A percentile compares a stretch with the other conserved stretches of the same genome.
Evolutionary conservation across 73 alveolate genomes (phyloP).

Genomic region (Stentor coeruleus): DNA sequence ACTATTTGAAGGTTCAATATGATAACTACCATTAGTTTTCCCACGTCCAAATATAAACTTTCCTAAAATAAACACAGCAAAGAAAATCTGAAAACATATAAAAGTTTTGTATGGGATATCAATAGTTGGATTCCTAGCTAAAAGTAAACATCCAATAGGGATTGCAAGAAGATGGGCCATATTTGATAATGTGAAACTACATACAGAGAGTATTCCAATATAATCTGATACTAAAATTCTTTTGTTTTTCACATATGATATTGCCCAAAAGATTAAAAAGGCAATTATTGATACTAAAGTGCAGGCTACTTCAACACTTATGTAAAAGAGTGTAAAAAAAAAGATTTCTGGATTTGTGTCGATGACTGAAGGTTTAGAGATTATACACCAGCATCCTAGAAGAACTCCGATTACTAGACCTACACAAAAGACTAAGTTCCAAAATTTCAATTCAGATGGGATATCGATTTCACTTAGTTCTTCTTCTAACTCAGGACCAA

Average conservation of each 20-base stretch:
- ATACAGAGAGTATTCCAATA: neutral
- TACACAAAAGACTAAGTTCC: neutral
- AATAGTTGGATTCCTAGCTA: neutral
- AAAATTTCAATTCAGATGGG: neutral
- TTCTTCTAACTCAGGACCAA: slow-evolving; percentile 4
- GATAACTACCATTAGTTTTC: neutral
- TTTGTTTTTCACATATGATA: neutral
- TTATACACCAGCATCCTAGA: neutral
- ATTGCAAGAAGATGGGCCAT: slow-evolving; percentile 14
- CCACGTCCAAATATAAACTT: neutral
- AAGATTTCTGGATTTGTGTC: slow-evolving; percentile 6
- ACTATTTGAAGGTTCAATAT: neutral
- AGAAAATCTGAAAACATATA: neutral
- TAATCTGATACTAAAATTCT: neutral
- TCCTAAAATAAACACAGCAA: neutral
- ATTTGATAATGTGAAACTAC: neutral
- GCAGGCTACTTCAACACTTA: slow-evolving; percentile 1
- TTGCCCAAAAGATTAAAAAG: neutral
- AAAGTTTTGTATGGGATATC: neutral
- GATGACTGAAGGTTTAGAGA: neutral
- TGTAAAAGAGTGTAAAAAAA: slow-evolving; percentile 1
- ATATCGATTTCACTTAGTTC: slow-evolving; percentile 12
- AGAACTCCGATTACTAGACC: neutral
- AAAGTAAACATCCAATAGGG: neutral
- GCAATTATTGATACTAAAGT: neutral